phyloP scores from a whole-genome alignment of 768 basidiomycete genomes.

The Kwoniella bestiolae region DNA sequence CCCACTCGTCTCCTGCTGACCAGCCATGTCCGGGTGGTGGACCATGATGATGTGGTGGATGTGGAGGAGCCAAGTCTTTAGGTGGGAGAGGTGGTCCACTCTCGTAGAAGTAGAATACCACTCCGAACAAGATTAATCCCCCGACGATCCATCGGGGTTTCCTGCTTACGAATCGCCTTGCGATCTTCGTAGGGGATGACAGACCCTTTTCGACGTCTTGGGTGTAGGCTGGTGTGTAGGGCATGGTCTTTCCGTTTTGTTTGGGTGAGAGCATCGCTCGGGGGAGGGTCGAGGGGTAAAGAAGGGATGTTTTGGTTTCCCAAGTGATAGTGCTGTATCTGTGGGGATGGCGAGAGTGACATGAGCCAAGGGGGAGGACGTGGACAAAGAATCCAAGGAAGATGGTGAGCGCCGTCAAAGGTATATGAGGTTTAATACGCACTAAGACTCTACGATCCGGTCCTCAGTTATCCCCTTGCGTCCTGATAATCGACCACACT shows the following conservation, averaged over 20 bases:
- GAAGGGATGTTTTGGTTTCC: not conserved
- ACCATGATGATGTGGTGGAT: conserved; percentile 5
- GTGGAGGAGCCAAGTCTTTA: not conserved
- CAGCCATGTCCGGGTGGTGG: conserved; percentile 3
- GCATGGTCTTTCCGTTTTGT: conserved; percentile 8
- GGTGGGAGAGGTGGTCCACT: not conserved
- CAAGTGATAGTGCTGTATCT: no score
- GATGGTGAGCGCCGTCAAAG: no score
- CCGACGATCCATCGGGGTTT: conserved; percentile 13
- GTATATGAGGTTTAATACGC: no score
- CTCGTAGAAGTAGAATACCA: conserved; percentile 7
- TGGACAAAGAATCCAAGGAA: no score
- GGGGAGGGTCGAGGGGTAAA: not conserved
- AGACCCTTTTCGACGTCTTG: conserved; percentile 19
- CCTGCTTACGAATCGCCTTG: conserved; percentile 4
- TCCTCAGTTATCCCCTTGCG: no score
- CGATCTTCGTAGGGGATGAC: conserved; percentile 11
- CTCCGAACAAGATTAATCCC: not conserved
- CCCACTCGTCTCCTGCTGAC: conserved; percentile 1
- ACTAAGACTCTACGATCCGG: no score
- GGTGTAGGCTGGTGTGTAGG: conserved; percentile 18
- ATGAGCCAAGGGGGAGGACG: no score
- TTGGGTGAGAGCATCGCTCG: conserved; percentile 14
- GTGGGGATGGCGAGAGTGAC: not conserved
- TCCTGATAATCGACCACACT: no score